Percentiles rank a stretch among this genome's conserved stretches.
Conservation (phyloP, 208 protist species). For the Acanthamoeba quina region DNA sequence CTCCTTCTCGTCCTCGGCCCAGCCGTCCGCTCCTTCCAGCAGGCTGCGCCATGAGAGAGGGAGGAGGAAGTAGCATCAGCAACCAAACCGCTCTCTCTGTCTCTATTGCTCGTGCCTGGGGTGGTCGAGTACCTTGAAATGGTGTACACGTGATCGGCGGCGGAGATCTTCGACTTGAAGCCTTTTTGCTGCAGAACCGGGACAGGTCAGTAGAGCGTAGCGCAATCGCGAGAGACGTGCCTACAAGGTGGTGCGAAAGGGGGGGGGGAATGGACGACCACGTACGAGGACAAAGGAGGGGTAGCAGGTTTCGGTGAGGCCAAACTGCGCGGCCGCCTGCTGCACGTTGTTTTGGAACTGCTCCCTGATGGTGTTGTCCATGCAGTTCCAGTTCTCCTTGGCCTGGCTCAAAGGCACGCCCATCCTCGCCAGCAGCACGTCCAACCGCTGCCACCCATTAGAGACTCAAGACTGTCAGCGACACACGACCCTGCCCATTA, state of each 20-base stretch:
- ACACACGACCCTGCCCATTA: background rate
- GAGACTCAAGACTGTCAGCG: too few species aligned
- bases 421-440: constrained; percentile 80
- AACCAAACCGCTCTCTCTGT: background rate
- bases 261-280: background rate
- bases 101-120: background rate
- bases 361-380: constrained; percentile 69
- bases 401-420: constrained; percentile 77
- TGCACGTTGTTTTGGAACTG: constrained; percentile 62
- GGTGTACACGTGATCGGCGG: constrained; percentile 77
- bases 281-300: constrained; percentile 73
- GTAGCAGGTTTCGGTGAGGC: constrained; percentile 74
- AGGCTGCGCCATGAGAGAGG: background rate
- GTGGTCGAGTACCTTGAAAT: constrained; percentile 2
- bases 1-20: constrained; percentile 44
- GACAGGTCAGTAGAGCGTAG: background rate
- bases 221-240: background rate
- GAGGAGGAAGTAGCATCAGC: too few species aligned
- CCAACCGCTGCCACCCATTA: background rate
- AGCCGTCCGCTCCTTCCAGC: constrained; percentile 48
- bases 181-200: constrained; percentile 69
- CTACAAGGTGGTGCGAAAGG: background rate
- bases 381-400: constrained; percentile 75
- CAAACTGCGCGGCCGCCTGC: constrained; percentile 43
- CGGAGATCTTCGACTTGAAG: constrained; percentile 73